phyloP scores from a whole-genome alignment of 208 protist genomes.

The Herpetomonas muscarum region DNA sequence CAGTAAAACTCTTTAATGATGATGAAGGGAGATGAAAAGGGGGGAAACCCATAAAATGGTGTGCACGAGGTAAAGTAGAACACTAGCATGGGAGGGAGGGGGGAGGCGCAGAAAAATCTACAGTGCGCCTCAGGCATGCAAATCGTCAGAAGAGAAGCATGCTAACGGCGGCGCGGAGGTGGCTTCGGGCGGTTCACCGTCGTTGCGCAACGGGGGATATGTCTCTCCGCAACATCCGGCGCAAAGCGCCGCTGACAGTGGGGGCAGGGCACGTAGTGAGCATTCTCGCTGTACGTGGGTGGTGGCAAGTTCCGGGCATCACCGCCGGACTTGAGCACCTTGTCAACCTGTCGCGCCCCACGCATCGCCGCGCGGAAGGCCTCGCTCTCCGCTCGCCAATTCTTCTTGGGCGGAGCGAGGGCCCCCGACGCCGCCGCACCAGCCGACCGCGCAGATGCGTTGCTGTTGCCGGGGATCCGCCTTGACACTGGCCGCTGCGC shows the following conservation, averaged over 20 bases:
- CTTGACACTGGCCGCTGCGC: no score
- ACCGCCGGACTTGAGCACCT: conserved; percentile 72
- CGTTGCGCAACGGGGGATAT: conserved; percentile 82
- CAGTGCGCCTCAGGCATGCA: no score
- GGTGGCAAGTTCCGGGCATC: conserved; percentile 73
- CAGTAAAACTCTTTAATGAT: no score
- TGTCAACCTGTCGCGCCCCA: conserved; percentile 70
- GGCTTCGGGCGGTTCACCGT: conserved; percentile 83
- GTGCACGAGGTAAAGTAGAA: no score
- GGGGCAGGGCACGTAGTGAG: conserved; percentile 82
- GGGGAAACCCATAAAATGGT: no score
- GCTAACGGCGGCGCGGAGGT: conserved; percentile 52
- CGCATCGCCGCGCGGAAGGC: conserved; percentile 74
- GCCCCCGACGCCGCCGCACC: no score
- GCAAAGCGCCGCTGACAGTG: conserved; percentile 85
- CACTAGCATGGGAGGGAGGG: no score
- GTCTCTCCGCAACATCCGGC: conserved; percentile 68
- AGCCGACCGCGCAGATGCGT: no score
- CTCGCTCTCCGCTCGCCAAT: conserved; percentile 83
- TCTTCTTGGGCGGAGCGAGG: conserved; percentile 21
- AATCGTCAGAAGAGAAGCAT: no score
- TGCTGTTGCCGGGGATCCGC: background rate
- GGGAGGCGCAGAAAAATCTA: no score
- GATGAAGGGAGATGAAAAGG: no score
- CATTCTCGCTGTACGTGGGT: conserved; percentile 83